Evolutionary conservation across 306 rosid genomes (phyloP), one percentile per base, ranked within the genome.

Genomic region (Dryas alaskensis): DNA sequence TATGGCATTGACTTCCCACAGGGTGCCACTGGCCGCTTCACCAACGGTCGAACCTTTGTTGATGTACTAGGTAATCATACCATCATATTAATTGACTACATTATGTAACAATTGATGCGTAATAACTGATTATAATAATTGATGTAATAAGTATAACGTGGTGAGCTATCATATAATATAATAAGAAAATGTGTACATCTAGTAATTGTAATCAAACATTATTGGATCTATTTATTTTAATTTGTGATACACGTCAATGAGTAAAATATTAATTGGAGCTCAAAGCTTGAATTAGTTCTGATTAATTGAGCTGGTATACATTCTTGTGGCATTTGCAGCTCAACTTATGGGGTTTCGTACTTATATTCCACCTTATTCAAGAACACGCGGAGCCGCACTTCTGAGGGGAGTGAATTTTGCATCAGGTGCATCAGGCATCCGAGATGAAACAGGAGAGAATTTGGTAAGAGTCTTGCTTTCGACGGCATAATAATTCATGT

Each of bases 1-100:
- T 91, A 91, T 48, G 96, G 97, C 74, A 59, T 89, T 44, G 97
- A 91, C 84, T 93, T 93, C 73, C 97, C 96, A 22, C 85, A 10
- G 5, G 98, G 96, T 22, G 16, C 91, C 55, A 93, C 92, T 43
- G 98, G 98, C 13, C 96, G 98, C 42, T 93, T 93, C 85, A 93
- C 98, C 76, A 93, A 93, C 57, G 97, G 98, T 12, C 84, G 93
- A 67, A 93, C 98, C 49, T 89, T 80, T 19, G 98, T 93, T 17
- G 97, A 93, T 81, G 92, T 90, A 31, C 79, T 93, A 48, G 97
- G 98, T 93, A 81, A 45, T 31, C 2, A 0, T 31, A 31, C 0
- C 2, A 31, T 31, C 37, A 31, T 31, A 31, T 31, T 31, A 31
- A 31, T 7, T 10, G 3, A 19, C 27, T 43, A 2, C 43, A 14